A percentile compares a stretch with the other conserved stretches of the same genome.
These are phyloP conservation scores for Dipteronia dyeriana DNA, from an alignment of 345 rosid genomes.

Conservation along the genomic window DNA sequence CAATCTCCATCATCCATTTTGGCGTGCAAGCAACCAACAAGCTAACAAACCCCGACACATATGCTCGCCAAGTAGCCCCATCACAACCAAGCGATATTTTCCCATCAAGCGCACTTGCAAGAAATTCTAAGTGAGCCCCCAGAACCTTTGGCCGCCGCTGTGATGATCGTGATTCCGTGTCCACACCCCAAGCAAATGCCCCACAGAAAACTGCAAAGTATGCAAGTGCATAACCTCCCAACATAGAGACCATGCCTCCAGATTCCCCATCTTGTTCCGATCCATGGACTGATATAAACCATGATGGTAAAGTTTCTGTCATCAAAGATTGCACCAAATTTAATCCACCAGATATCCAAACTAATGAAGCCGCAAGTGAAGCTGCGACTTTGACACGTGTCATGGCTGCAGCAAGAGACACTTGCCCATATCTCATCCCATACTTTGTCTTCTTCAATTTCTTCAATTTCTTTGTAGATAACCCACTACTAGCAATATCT, in stretches of 20 bases:
- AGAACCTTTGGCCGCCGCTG: conserved; percentile 65
- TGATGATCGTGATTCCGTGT: conserved; percentile 58
- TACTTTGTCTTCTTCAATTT: conserved; percentile 63
- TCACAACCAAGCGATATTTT: conserved; percentile 88
- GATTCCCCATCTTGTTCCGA: conserved; percentile 51
- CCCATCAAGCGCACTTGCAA: conserved; percentile 86
- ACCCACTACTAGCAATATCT: conserved; percentile 61
- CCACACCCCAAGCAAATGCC: conserved; percentile 92
- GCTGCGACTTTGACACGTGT: conserved; percentile 81
- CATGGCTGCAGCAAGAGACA: conserved; percentile 79
- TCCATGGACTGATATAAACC: conserved; percentile 79
- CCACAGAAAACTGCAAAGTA: conserved; percentile 70
- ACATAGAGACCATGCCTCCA: conserved; percentile 65
- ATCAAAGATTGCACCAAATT: conserved; percentile 70
- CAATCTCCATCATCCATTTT: conserved; percentile 76
- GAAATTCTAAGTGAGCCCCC: conserved; percentile 68
- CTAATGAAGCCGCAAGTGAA: conserved; percentile 83
- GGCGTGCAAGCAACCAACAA: conserved; percentile 74
- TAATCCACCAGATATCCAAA: conserved; percentile 84
- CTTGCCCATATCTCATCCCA: conserved; percentile 75
- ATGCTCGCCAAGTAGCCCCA: conserved; percentile 77
- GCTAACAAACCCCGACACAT: conserved; percentile 73
- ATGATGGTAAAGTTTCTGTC: conserved; percentile 85
- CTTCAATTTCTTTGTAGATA: conserved; percentile 52
- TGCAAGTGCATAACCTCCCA: conserved; percentile 36